Conservation (phyloP, 2,329 filamentous ascomycete genomes). For the Trichoderma guizhouense region DNA sequence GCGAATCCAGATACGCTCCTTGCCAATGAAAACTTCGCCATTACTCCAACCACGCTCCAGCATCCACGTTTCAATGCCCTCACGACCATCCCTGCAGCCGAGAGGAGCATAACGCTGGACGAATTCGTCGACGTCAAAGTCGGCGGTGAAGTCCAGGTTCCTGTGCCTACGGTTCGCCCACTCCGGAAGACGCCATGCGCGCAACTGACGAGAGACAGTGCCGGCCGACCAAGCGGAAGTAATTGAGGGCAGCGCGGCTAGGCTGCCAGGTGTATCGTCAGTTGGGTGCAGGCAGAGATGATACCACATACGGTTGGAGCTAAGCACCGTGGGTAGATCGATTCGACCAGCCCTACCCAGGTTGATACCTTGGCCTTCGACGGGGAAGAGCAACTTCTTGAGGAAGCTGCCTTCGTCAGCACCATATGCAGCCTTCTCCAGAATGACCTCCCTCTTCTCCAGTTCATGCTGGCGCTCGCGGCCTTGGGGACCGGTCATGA, state of each 20-base stretch:
- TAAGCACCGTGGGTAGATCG: constrained; percentile 70
- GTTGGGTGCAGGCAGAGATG: constrained; percentile 89
- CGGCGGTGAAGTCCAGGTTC: constrained; percentile 89
- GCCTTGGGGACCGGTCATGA: constrained; percentile 62
- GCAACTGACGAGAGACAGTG: constrained; percentile 85
- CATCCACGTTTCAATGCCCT: constrained; percentile 92
- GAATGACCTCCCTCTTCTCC: constrained; percentile 75
- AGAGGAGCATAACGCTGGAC: constrained; percentile 74
- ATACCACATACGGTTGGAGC: constrained; percentile 90
- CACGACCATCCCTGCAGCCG: constrained; percentile 83
- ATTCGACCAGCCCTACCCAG: constrained; percentile 76
- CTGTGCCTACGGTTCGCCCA: constrained; percentile 95
- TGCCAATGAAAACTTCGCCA: constrained; percentile 87
- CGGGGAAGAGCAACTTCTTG: constrained; percentile 75
- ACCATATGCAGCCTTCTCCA: constrained; percentile 84
- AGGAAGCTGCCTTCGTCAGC: constrained; percentile 80
- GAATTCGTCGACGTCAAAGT: constrained; percentile 95
- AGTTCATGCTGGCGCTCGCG: constrained; percentile 73
- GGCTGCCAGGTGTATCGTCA: constrained; percentile 72
- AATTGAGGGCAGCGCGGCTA: constrained; percentile 68
- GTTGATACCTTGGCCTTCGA: constrained; percentile 72
- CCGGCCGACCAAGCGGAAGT: constrained; percentile 92
- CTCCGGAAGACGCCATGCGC: constrained; percentile 89
- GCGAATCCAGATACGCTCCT: constrained; percentile 91
- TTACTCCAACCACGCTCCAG: constrained; percentile 97